Base-by-base conservation (phyloP, 768 basidiomycete genomes). In the Leucocoprinus leucothites region DNA sequence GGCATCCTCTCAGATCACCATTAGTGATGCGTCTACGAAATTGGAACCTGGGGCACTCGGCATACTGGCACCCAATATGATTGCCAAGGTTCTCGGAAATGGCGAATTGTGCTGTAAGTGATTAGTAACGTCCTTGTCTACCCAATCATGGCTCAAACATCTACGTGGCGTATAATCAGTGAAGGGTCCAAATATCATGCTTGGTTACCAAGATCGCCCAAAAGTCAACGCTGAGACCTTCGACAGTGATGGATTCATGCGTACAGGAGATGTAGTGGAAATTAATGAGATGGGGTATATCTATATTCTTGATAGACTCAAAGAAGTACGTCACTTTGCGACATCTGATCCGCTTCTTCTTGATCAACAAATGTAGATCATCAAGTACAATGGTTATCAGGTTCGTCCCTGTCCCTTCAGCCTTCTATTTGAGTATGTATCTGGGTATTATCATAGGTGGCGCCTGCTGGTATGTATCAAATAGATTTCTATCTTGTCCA, bases 351-450 rank as follows among this genome's bases (percentile, higher is more conserved):
- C n/a, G 25, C 31, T 45, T 11, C 43, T 45, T 11, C 19, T 45
- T 22, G 5, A 13, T 22, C 43, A 11, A 26, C 6, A 11, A 31
- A 31, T 11, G 26, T 21, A 50, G 48, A 35, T 50, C 18, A 50
- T 50, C 22, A 50, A 50, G 36, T 50, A 36, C 21, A 50, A 50
- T n/a, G 48, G 48, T 13, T 50, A 50, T 35, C 48, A 50, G 48
- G 48, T 50, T 38, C 14, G 48, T 50, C 14, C 25, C 36, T 38
- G 8, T 40, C 36, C 24, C 13, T 38, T 9, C 19, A 3, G 2
- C 0, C 48, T 11, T 18, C n/a, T 18, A n/a, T 11, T 14, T 11
- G 9, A 34, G 31, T 16, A 31, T 5, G 31, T 5, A 31, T 31
- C 31, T 31, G 31, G 31, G 5, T 31, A 31, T 18, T 25, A 40